Evolutionary conservation across 495 filamentous ascomycete genomes (phyloP).

Genomic region (Baudoinia panamericana): DNA sequence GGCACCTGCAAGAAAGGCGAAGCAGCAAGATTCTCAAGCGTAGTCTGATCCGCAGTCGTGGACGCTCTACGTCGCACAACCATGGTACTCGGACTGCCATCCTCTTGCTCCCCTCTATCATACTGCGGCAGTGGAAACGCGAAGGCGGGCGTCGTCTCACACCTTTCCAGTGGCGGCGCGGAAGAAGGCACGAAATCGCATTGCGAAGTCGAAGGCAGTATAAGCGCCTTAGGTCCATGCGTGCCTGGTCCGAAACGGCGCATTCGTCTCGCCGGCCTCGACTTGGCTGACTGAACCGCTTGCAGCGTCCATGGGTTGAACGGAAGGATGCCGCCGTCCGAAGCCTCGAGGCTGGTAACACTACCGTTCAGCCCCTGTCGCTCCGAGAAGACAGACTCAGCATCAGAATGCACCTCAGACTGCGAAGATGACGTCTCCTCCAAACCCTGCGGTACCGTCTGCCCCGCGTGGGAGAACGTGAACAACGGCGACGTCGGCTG

Average conservation of each 20-base stretch:
- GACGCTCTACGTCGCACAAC: conserved; percentile 13
- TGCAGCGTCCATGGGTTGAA: conserved; percentile 18
- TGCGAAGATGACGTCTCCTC: conserved; percentile 2
- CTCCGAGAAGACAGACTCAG: conserved; percentile 19
- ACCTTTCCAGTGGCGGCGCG: conserved; percentile 13
- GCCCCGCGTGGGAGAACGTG: conserved; percentile 2
- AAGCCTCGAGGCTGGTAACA: conserved; percentile 8
- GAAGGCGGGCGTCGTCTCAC: conserved; percentile 12
- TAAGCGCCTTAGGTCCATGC: conserved; percentile 16
- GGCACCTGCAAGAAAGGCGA: conserved; percentile 10
- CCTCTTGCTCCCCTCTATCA: background rate
- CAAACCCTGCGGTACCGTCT: background rate
- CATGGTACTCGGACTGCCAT: conserved; percentile 7
- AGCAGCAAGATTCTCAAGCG: conserved; percentile 2
- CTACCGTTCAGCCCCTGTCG: conserved; percentile 10
- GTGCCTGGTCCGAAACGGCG: conserved; percentile 19
- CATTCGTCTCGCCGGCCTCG: conserved; percentile 15
- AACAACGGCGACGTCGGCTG: conserved; percentile 8
- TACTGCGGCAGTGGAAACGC: conserved; percentile 1
- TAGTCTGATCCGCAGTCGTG: conserved; percentile 11
- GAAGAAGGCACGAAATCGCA: conserved; percentile 5
- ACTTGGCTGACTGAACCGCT: background rate
- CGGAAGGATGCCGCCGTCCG: background rate
- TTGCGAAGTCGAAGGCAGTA: conserved; percentile 16
- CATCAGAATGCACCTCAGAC: conserved; percentile 12